Base-by-base conservation (phyloP, 2,329 filamentous ascomycete genomes). In the Hirsutella minnesotensis region DNA sequence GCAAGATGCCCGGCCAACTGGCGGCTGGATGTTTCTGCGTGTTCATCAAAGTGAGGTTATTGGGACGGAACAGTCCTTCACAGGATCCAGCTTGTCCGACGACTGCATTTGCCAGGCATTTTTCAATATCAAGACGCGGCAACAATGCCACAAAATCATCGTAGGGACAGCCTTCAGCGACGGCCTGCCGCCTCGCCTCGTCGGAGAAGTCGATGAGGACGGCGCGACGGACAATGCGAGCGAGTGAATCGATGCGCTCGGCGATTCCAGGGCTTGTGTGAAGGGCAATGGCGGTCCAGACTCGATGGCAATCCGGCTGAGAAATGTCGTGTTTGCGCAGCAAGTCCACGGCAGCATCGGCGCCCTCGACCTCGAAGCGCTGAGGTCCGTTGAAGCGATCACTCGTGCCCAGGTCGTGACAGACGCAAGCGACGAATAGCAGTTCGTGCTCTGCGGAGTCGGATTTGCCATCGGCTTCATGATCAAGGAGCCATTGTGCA, bases 281-380 rank as follows among this genome's bases (percentile, higher is more conserved):
- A 30, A 64, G 16, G 9, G 59, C 53, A 31, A 64, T 57, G 20
- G 61, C 58, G 13, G 55, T 51, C 62, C 61, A 65, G 21, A 59
- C 55, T 29, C 56, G 53, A 38, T 57, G 57, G 5, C 52, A 47
- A 12, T 53, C 47, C 4, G 41, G 33, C 21, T 57, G 52, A 21
- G 48, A 33, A n/a, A 52, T 34, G 12, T 49, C 53, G 39, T 61
- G 51, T 2, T 42, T 18, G 9, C 52, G 43, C 9, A 63, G 53
- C 31, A 61, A 48, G 2, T 40, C 18, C 18, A 55, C 57, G 3
- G 60, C 62, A 2, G 47, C 51, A 36, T 59, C 56, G 34, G 56
- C 56, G n/a, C 53, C 55, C 29, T 54, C 53, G 19, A 65, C 50
- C 43, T 65, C 62, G 48, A 65, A 64, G 9, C 61, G 58, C 38